Evolutionary conservation across 495 filamentous ascomycete genomes (phyloP), one percentile per base, ranked within the genome.

Genomic region (Echria macrotheca): DNA sequence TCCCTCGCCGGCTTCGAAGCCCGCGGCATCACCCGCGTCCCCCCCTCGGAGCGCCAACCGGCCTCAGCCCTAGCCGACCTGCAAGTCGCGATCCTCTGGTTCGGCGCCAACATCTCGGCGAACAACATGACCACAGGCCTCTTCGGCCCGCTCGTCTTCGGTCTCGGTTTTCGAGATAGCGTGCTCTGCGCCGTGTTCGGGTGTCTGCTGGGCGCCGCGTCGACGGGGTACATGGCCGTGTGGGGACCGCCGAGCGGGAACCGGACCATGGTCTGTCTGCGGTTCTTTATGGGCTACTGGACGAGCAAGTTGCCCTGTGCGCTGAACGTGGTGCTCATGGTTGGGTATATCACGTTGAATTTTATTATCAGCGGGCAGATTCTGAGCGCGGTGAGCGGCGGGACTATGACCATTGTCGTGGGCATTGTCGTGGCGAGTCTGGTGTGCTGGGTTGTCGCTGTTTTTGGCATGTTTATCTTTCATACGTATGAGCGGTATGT

Each of bases 201-300:
- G 10, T 66, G 67, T 4, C 44, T 81, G 12, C 55, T 78, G n/a
- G 86, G 86, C 24, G 70, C 74, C 43, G 49, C 81, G 1, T 71
- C 75, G 7, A 75, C 83, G 3, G 75, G 79, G 3, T 89, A 85
- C 71, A 83, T 84, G 58, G 78, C 81, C n/a, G 82, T 79, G 5
- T 88, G 82, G 72, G 86, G 86, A 0, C 83, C 86, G 3, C 60
- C 73, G 24, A 82, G 78, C 40, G 86, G 86, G 5, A 84, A 86
- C 58, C 68, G 86, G 11, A 87, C 85, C 49, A 73, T 87, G 46
- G 46, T 48, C 0, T 25, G 33, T 8, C 19, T 81, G 18, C 75
- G 86, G 12, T 91, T 82, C 66, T 76, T 80, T 15, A 89, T 89
- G 79, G 86, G 86, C 24, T 89, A 84, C 79, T 89, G 82, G 80